Base-by-base conservation (phyloP, 345 rosid species). In the Orychophragmus violaceus region DNA sequence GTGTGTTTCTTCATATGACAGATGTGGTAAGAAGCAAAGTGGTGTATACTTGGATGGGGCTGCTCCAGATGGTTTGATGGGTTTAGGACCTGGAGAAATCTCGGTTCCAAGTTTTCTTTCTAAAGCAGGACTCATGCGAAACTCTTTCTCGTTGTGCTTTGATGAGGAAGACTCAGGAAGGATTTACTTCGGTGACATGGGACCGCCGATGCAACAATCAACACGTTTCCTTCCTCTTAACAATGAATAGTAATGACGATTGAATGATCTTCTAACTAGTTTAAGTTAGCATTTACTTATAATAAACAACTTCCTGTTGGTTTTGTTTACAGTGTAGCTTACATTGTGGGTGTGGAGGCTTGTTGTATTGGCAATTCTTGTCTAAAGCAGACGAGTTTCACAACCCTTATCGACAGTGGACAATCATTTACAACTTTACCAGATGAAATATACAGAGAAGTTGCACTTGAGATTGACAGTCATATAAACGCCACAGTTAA, bases 31-130 rank as follows among this genome's bases (percentile, higher is more conserved):
- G 89, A 91, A 82, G 78, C 96, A 91, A 78, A 89, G 82, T 72
- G 98, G 98, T 27, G 83, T 44, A 5, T 91, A 82, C 78, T 77
- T 91, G 78, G 77, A 79, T 37, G 96, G 95, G 22, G 78, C 71
- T 75, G 96, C 96, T 54, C 96, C 96, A 57, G 96, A 91, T 79
- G 98, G 98, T 71, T 82, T 91, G 61, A 76, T 87, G 92, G 98
- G 96, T 29, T 79, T 91, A 77, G 98, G 98, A 21, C 85, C 70
- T 62, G 81, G 85, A 35, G 91, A 87, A 16, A 79, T 83, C 66
- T 84, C 96, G 33, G 95, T 92, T 78, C 96, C 95, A 6, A 84
- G 87, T 77, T 71, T 84, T 59, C 89, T 89, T 68, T 85, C 95
- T 33, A 84, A 83, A 81, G 84, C 86, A 54, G 96, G 90, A 66